Percentiles rank a stretch among this genome's conserved stretches.
Conservation (phyloP, 1,284 basidiomycete genomes). For the Gomphus sp. region DNA sequence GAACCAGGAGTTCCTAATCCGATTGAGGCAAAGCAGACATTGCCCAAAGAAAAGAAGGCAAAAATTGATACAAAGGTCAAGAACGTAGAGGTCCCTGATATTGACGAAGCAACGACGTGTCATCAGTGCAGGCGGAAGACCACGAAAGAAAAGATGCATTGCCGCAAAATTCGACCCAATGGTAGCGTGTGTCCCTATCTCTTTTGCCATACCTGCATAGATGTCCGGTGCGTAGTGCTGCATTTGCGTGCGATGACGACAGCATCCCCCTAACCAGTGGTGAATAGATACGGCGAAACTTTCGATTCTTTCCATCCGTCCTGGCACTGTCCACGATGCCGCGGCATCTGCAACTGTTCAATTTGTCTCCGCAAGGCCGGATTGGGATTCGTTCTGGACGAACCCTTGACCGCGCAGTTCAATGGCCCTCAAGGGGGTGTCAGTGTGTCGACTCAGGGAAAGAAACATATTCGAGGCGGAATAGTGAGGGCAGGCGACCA, state of each 20-base stretch:
- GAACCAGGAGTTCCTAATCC: neutral
- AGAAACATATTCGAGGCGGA: neutral
- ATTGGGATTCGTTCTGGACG: conserved; percentile 6
- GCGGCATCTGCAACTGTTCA: conserved; percentile 7
- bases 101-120: neutral
- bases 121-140: conserved; percentile 8
- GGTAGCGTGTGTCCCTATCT: neutral
- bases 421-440: neutral
- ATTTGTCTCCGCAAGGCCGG: conserved; percentile 5
- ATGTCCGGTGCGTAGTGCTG: neutral
- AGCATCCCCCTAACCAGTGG: neutral
- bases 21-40: neutral
- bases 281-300: conserved; percentile 5
- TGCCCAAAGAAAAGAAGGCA: neutral
- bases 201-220: conserved; percentile 3
- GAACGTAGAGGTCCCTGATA: neutral
- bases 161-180: neutral
- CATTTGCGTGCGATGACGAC: neutral
- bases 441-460: neutral
- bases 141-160: conserved; percentile 2
- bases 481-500: neutral
- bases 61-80: neutral
- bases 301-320: neutral
- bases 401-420: neutral
- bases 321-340: conserved; percentile 7